Evolutionary conservation across 116 monocot genomes (phyloP).

Genomic region (Posidonia oceanica): DNA sequence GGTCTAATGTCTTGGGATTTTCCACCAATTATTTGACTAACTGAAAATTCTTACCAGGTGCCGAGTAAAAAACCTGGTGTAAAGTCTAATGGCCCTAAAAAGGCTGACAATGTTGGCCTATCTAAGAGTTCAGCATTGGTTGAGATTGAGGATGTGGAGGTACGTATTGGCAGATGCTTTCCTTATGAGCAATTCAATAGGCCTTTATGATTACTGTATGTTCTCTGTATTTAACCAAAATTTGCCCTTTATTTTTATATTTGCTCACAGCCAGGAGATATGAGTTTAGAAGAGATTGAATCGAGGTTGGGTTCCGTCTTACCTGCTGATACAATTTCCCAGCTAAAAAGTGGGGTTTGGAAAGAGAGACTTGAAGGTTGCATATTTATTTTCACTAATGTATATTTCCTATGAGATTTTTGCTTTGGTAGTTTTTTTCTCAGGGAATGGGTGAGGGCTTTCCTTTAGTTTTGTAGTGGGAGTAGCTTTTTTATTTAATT

Average conservation of each 20-base stretch:
- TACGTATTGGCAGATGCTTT: constrained; percentile 4
- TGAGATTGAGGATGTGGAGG: constrained; percentile 94
- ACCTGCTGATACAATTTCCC: constrained; percentile 58
- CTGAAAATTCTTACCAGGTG: constrained; percentile 20
- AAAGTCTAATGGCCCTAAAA: constrained; percentile 53
- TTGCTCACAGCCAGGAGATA: constrained; percentile 75
- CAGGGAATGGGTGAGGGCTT: too few species aligned
- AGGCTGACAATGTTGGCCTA: constrained; percentile 49
- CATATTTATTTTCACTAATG: not conserved
- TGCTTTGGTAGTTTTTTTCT: too few species aligned
- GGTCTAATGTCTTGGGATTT: too few species aligned
- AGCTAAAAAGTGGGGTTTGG: constrained; percentile 92
- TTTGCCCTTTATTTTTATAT: constrained; percentile 3
- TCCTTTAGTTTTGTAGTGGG: too few species aligned
- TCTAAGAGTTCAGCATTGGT: constrained; percentile 29
- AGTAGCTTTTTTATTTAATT: too few species aligned
- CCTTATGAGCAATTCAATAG: not conserved
- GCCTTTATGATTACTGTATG: not conserved
- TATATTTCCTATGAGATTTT: too few species aligned
- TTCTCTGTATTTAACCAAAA: not conserved
- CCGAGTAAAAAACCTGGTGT: constrained; percentile 47
- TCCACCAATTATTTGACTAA: not conserved
- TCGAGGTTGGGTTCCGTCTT: constrained; percentile 53
- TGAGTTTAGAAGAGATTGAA: constrained; percentile 99
- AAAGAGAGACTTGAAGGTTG: constrained; percentile 99